Conservation (phyloP, 345 rosid genomes). For the Cardamine resedifolia region DNA sequence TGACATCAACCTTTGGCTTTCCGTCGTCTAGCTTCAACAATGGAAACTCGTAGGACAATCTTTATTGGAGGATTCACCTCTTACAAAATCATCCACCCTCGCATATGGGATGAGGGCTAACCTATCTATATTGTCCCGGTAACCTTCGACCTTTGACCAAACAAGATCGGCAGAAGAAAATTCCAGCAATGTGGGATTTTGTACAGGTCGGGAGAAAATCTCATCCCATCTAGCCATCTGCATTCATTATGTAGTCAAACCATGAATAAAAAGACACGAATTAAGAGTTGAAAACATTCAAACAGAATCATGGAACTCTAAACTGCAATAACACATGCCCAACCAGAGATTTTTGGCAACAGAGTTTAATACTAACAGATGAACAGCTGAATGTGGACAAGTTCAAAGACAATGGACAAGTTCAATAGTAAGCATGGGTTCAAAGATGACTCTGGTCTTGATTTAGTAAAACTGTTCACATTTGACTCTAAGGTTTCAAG, state of each 20-base stretch:
- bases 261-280: not conserved
- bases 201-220: conserved; percentile 88
- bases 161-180: conserved; percentile 76
- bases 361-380: not conserved
- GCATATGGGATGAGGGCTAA: conserved; percentile 87
- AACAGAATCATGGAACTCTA: not conserved
- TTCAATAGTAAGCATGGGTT: not conserved
- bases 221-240: conserved; percentile 99
- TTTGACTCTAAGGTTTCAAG: not conserved
- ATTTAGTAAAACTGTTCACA: not conserved
- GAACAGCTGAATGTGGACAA: not conserved
- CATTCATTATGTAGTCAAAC: not conserved
- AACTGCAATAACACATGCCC: not conserved
- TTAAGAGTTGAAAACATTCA: conserved; percentile 2
- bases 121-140: conserved; percentile 88
- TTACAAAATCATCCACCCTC: conserved; percentile 90
- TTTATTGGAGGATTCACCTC: conserved; percentile 79
- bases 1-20: conserved; percentile 81
- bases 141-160: conserved; percentile 97
- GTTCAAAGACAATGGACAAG: not conserved
- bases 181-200: conserved; percentile 76
- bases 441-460: not conserved
- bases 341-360: not conserved
- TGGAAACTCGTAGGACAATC: conserved; percentile 94
- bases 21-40: conserved; percentile 80